Percentiles rank a stretch among this genome's conserved stretches.
phyloP scores from a whole-genome alignment of 768 basidiomycete species.

The Suillus subluteus region DNA sequence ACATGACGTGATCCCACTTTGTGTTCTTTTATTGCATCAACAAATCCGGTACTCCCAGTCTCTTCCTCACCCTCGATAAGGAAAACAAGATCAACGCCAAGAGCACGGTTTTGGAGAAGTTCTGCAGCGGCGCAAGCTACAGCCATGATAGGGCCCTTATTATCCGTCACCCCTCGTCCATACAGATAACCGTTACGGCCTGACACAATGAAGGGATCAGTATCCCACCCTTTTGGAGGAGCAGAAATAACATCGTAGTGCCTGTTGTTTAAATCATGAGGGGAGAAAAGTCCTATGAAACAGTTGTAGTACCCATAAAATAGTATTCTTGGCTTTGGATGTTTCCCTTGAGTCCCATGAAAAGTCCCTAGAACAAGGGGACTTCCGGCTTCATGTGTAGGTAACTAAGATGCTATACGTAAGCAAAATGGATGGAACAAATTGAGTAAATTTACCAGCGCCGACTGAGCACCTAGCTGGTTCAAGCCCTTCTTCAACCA shows the following conservation, averaged over 20 bases:
- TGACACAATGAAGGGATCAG: constrained; percentile 80
- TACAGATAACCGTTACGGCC: constrained; percentile 90
- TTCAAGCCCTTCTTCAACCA: constrained; percentile 88
- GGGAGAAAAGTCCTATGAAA: not conserved
- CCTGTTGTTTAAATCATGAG: constrained; percentile 39
- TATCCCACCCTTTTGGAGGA: constrained; percentile 71
- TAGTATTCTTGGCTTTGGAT: constrained; percentile 71
- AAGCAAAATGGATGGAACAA: not conserved
- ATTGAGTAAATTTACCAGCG: constrained; percentile 53
- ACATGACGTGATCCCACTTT: constrained; percentile 52
- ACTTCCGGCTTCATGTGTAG: constrained; percentile 75
- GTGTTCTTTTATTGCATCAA: constrained; percentile 70
- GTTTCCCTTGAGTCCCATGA: constrained; percentile 62
- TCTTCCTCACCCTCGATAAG: constrained; percentile 98
- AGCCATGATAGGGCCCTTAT: constrained; percentile 95
- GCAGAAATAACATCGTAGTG: constrained; percentile 98
- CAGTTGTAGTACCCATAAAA: constrained; percentile 75
- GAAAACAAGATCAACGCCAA: constrained; percentile 88
- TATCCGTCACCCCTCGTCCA: constrained; percentile 89
- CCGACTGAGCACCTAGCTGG: constrained; percentile 85
- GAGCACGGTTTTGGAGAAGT: constrained; percentile 67
- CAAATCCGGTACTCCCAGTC: constrained; percentile 87
- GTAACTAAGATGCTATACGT: constrained; percentile 51
- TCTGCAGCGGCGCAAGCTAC: constrained; percentile 89
- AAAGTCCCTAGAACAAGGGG: constrained; percentile 93